phyloP scores from a whole-genome alignment of 2,329 filamentous ascomycete genomes.

The Pestalotiopsis sp. region DNA sequence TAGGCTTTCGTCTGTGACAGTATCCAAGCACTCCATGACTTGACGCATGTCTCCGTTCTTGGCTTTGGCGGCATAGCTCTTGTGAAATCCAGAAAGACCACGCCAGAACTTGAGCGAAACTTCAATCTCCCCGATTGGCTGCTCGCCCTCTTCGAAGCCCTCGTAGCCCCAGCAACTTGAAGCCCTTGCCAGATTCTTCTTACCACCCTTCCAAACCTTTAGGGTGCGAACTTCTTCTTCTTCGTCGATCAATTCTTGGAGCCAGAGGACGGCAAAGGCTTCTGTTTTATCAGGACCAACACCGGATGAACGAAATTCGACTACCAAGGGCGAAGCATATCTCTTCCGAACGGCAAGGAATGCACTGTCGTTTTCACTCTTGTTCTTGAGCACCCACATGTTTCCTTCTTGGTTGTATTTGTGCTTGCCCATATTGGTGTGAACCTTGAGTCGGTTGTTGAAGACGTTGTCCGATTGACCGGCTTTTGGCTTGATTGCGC shows the following conservation, averaged over 20 bases:
- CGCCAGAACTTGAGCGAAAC: constrained; percentile 62
- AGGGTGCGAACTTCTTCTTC: constrained; percentile 61
- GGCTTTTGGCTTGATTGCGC: constrained; percentile 46
- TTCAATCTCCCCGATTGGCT: constrained; percentile 58
- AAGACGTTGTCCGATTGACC: constrained; percentile 51
- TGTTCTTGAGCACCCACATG: constrained; percentile 54
- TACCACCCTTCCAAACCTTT: constrained; percentile 68
- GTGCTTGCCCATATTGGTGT: constrained; percentile 57
- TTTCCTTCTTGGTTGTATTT: constrained; percentile 58
- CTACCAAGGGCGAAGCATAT: constrained; percentile 57
- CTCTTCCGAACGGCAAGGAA: constrained; percentile 63
- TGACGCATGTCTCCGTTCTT: constrained; percentile 57
- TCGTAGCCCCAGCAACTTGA: constrained; percentile 36
- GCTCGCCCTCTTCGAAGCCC: constrained; percentile 55
- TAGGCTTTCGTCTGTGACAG: constrained; percentile 59
- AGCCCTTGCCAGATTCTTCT: constrained; percentile 45
- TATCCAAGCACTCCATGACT: constrained; percentile 67
- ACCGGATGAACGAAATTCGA: constrained; percentile 62
- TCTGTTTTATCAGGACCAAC: constrained; percentile 55
- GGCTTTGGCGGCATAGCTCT: constrained; percentile 49
- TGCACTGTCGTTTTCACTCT: constrained; percentile 39
- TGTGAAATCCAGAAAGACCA: constrained; percentile 63
- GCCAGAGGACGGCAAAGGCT: constrained; percentile 69
- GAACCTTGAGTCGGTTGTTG: constrained; percentile 59
- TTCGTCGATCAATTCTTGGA: constrained; percentile 71